Evolutionary conservation across 257 asterid genomes (phyloP).

Genomic region (Phtheirospermum japonicum): DNA sequence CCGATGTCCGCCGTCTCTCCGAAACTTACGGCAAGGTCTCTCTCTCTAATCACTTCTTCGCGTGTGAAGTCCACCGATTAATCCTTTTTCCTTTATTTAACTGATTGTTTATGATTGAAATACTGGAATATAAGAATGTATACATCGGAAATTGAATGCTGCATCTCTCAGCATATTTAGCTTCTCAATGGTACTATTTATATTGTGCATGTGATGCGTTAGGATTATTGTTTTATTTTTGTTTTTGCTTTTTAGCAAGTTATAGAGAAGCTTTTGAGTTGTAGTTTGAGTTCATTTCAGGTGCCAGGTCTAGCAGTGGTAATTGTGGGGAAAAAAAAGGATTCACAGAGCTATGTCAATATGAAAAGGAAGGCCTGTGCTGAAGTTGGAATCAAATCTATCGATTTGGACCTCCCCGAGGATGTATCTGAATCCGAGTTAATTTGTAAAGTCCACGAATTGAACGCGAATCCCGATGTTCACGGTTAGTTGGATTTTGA

Average conservation of each 20-base stretch:
- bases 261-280: neutral
- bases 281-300: conserved; percentile 38
- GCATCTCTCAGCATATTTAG: no score
- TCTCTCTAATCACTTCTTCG: neutral
- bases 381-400: conserved; percentile 80
- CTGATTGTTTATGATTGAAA: conserved; percentile 4
- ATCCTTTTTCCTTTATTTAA: neutral
- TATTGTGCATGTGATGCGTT: neutral
- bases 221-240: no score
- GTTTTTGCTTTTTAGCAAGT: neutral
- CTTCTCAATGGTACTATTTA: no score
- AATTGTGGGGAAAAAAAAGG: conserved; percentile 86
- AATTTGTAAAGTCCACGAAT: conserved; percentile 73
- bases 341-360: conserved; percentile 86
- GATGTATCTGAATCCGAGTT: conserved; percentile 68
- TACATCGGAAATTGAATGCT: neutral
- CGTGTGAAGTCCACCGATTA: neutral
- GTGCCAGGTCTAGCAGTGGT: conserved; percentile 96
- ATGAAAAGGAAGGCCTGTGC: conserved; percentile 97
- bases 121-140: neutral
- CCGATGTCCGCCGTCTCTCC: conserved; percentile 55
- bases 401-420: conserved; percentile 85
- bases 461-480: conserved; percentile 82
- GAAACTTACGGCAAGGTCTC: conserved; percentile 64
- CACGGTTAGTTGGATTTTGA: conserved; percentile 60